phyloP scores from a whole-genome alignment of 164 flowering plant genomes.

The Cinnamomum chago region DNA sequence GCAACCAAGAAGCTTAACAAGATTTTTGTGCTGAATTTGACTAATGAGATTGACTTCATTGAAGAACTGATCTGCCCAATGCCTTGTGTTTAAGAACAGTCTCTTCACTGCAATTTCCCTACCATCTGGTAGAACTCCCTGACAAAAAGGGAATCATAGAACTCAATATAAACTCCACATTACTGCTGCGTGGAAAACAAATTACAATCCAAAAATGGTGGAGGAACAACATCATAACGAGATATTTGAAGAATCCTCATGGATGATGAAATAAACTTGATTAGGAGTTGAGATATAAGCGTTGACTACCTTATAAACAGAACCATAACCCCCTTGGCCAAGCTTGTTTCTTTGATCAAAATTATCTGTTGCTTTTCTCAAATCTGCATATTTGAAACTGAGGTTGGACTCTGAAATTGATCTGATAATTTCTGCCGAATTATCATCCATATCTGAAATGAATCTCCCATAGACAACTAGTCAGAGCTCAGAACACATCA shows the following conservation, averaged over 20 bases:
- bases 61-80: slow-evolving; percentile 15
- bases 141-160: neutral
- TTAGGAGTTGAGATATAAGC: neutral
- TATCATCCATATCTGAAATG: slow-evolving; percentile 7
- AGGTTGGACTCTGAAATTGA: slow-evolving; percentile 18
- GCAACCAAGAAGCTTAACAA: slow-evolving; percentile 15
- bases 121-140: slow-evolving; percentile 15
- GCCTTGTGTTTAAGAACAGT: slow-evolving; percentile 13
- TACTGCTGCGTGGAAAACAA: neutral
- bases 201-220: neutral
- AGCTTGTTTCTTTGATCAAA: slow-evolving; percentile 7
- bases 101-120: slow-evolving; percentile 20
- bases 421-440: slow-evolving; percentile 8
- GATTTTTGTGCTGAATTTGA: slow-evolving; percentile 16
- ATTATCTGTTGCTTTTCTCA: slow-evolving; percentile 9
- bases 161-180: neutral
- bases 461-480: neutral
- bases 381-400: slow-evolving; percentile 7
- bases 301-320: slow-evolving; percentile 1
- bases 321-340: slow-evolving; percentile 15
- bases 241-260: neutral
- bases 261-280: neutral
- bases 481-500: neutral
- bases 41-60: slow-evolving; percentile 18
- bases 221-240: neutral